phyloP scores from a whole-genome alignment of 306 rosid species.

The Dryas drummondii region DNA sequence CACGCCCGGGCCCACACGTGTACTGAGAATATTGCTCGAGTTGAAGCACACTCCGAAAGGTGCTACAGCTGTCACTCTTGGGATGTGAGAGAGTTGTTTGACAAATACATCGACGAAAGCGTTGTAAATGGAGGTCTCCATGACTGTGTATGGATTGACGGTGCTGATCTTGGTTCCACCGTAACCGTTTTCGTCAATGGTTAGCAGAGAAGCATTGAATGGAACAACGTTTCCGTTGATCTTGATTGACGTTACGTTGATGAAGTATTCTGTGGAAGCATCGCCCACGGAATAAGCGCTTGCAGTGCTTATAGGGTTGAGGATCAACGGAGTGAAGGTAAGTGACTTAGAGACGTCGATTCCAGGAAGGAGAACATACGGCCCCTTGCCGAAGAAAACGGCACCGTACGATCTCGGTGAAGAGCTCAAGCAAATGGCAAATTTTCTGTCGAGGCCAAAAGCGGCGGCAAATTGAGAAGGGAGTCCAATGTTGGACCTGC shows the following conservation, averaged over 20 bases:
- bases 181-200: slow-evolving; percentile 37
- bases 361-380: slow-evolving; percentile 28
- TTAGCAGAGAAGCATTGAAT: slow-evolving; percentile 37
- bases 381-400: slow-evolving; percentile 39
- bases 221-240: slow-evolving; percentile 33
- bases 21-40: slow-evolving; percentile 15
- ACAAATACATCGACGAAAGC: slow-evolving; percentile 42
- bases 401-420: slow-evolving; percentile 27
- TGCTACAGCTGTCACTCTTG: slow-evolving; percentile 38
- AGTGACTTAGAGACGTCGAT: slow-evolving; percentile 33
- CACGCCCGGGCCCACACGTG: slow-evolving; percentile 41
- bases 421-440: slow-evolving; percentile 57
- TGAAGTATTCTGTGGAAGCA: slow-evolving; percentile 51
- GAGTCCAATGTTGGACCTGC: slow-evolving; percentile 35
- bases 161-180: slow-evolving; percentile 77
- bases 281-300: slow-evolving; percentile 29
- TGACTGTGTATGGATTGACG: slow-evolving; percentile 44
- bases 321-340: slow-evolving; percentile 47
- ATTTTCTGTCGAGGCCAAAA: slow-evolving; percentile 45
- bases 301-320: slow-evolving; percentile 46
- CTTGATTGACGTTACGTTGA: slow-evolving; percentile 50
- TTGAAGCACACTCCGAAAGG: slow-evolving; percentile 58
- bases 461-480: slow-evolving; percentile 48
- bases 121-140: slow-evolving; percentile 55
- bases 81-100: background rate